Conservation (phyloP, 345 rosid genomes). For the Mercurialis annua region DNA sequence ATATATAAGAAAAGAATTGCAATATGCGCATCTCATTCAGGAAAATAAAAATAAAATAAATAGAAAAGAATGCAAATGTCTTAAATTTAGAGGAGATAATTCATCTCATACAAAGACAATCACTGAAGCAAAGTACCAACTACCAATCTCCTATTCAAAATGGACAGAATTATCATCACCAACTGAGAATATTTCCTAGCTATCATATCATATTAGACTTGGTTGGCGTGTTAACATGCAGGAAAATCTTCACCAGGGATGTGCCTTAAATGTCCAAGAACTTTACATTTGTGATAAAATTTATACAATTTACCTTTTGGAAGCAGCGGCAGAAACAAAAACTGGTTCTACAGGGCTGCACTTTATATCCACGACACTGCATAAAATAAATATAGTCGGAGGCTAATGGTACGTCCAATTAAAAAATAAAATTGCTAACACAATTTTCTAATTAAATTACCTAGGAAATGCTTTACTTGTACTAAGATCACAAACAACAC, state of each 20-base stretch:
- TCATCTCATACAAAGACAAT: background rate
- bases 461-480: slow-evolving; percentile 59
- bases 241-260: background rate
- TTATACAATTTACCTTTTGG: slow-evolving; percentile 47
- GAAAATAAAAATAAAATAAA: background rate
- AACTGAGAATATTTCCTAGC: background rate
- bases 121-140: background rate
- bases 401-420: slow-evolving; percentile 10
- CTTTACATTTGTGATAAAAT: background rate
- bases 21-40: no score
- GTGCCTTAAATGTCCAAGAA: background rate
- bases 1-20: no score
- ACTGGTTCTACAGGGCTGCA: slow-evolving; percentile 79
- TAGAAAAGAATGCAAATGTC: background rate
- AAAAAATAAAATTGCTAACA: background rate
- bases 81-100: background rate
- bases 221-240: background rate
- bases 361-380: slow-evolving; percentile 67
- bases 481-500: slow-evolving; percentile 72
- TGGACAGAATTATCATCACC: background rate
- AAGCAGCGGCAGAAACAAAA: slow-evolving; percentile 75
- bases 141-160: no score
- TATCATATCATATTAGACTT: background rate
- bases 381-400: slow-evolving; percentile 6
- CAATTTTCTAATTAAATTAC: slow-evolving; percentile 19